Conservation (phyloP, 1,284 basidiomycete genomes). For the Hemileia vastatrix region DNA sequence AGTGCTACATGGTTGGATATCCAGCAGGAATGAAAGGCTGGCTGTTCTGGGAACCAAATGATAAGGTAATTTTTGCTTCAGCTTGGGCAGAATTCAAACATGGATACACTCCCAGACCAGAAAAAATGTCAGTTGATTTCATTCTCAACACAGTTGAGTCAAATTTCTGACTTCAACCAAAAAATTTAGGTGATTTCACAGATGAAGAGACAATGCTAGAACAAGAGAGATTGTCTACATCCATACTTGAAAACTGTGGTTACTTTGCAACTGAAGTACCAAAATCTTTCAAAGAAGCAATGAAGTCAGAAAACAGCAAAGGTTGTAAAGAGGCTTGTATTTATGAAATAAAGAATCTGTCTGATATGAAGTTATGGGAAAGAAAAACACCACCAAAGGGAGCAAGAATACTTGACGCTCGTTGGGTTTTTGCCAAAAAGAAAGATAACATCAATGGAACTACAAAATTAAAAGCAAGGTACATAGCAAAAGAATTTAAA, state of each 20-base stretch:
- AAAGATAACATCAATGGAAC: background rate
- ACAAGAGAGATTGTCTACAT: no score
- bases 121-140: no score
- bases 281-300: background rate
- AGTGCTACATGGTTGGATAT: background rate
- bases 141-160: no score
- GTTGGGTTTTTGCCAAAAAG: constrained; percentile 1
- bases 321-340: background rate
- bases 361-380: constrained; percentile 1
- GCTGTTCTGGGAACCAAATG: background rate
- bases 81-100: constrained; percentile 4
- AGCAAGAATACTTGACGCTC: background rate
- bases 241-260: no score
- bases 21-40: background rate
- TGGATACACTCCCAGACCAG: no score
- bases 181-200: no score
- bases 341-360: background rate
- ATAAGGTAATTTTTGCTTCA: background rate
- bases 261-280: no score
- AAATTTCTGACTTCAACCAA: no score
- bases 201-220: no score
- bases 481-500: background rate
- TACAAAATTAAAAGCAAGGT: background rate
- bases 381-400: background rate
- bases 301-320: background rate